phyloP scores from a whole-genome alignment of 495 filamentous ascomycete species.

The Penicillium tannophilum region DNA sequence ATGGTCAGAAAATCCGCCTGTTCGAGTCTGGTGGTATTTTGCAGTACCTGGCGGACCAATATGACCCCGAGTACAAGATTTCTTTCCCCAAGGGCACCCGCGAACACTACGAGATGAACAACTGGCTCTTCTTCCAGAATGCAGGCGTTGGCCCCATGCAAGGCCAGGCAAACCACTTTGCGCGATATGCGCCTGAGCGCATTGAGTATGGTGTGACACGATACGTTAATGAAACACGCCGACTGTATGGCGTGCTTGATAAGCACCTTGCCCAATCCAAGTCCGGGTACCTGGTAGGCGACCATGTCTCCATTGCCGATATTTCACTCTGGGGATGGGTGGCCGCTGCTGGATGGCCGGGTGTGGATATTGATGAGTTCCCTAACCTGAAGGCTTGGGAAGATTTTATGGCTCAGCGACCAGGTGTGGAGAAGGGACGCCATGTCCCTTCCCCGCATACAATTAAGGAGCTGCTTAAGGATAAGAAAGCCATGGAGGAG shows the following conservation, averaged over 20 bases:
- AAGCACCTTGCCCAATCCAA: conserved; percentile 64
- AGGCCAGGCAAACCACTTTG: conserved; percentile 90
- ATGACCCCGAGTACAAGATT: conserved; percentile 83
- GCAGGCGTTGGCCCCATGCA: conserved; percentile 92
- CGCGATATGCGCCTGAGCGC: conserved; percentile 81
- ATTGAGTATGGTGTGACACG: conserved; percentile 84
- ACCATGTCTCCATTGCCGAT: conserved; percentile 81
- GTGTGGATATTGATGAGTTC: conserved; percentile 76
- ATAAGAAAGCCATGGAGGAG: conserved; percentile 58
- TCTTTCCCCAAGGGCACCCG: conserved; percentile 73
- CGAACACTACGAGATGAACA: conserved; percentile 78
- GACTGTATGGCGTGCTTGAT: conserved; percentile 80
- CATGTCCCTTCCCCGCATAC: conserved; percentile 72
- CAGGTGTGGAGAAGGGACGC: conserved; percentile 73
- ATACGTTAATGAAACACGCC: conserved; percentile 78
- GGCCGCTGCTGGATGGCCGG: conserved; percentile 63
- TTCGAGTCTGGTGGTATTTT: conserved; percentile 88
- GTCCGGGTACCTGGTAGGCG: conserved; percentile 76
- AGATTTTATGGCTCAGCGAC: conserved; percentile 63
- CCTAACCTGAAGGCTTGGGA: conserved; percentile 77
- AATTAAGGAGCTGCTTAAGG: conserved; percentile 60
- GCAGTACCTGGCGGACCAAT: conserved; percentile 79
- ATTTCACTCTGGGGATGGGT: conserved; percentile 83
- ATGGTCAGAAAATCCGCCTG: conserved; percentile 72
- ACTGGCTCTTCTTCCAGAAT: conserved; percentile 75